Conservation (phyloP, 129 eudicot genomes). For the Heracleum sosnowskyi region DNA sequence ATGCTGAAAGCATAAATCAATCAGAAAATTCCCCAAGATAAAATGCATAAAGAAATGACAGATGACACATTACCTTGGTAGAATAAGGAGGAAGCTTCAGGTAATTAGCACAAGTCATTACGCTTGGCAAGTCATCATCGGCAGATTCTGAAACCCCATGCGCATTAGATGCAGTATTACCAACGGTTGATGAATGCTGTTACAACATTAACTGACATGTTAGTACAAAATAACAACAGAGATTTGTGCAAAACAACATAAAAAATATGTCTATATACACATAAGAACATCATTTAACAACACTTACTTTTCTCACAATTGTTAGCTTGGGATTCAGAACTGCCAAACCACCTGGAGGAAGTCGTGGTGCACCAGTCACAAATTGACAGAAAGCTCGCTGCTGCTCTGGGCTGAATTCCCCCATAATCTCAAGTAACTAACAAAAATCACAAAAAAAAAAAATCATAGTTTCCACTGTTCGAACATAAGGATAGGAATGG, state of each 20-base stretch:
- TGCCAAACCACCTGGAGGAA: slow-evolving; percentile 92
- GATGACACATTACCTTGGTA: slow-evolving; percentile 49
- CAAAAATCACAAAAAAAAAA: not conserved
- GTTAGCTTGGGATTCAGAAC: slow-evolving; percentile 87
- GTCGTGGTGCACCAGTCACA: slow-evolving; percentile 90
- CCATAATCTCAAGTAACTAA: slow-evolving; percentile 95
- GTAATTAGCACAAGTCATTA: slow-evolving; percentile 98
- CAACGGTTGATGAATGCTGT: slow-evolving; percentile 3
- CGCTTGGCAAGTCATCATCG: slow-evolving; percentile 96
- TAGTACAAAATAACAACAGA: not conserved
- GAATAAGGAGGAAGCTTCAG: slow-evolving; percentile 97
- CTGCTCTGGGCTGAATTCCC: slow-evolving; percentile 80
- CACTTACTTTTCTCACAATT: slow-evolving; percentile 74
- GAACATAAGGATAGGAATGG: not conserved
- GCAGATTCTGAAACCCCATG: slow-evolving; percentile 68
- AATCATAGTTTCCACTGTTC: not conserved
- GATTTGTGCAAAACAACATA: not conserved
- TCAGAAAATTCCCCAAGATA: not conserved
- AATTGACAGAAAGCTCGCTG: slow-evolving; percentile 84
- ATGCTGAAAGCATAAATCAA: not conserved
- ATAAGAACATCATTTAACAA: not conserved
- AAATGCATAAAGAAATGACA: not conserved
- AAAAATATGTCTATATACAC: too few species aligned
- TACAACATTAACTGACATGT: not conserved
- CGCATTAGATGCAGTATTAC: slow-evolving; percentile 45